Conservation (phyloP, 2,329 filamentous ascomycete genomes). For the Talaromyces sp. region DNA sequence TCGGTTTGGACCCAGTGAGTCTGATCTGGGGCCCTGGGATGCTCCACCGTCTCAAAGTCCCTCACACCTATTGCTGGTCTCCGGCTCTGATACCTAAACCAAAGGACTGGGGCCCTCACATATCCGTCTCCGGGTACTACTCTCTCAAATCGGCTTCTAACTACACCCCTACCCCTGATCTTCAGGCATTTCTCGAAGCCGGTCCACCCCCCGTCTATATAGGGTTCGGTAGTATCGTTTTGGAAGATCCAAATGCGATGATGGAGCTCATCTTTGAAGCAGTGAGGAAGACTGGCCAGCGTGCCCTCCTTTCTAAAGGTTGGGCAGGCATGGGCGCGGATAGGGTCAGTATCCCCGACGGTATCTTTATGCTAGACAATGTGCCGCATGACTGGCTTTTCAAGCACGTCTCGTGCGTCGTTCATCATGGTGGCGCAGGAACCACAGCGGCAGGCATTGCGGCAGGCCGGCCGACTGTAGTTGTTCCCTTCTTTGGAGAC, state of each 20-base stretch:
- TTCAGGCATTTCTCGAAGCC: constrained; percentile 64
- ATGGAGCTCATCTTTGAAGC: constrained; percentile 73
- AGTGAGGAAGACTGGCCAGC: constrained; percentile 62
- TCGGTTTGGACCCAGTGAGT: constrained; percentile 43
- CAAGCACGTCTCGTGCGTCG: constrained; percentile 73
- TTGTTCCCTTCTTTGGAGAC: constrained; percentile 85
- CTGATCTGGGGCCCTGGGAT: constrained; percentile 4
- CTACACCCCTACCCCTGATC: constrained; percentile 64
- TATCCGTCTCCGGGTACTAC: constrained; percentile 49
- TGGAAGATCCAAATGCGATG: constrained; percentile 70
- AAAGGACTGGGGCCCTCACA: constrained; percentile 36
- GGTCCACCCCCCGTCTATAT: constrained; percentile 76
- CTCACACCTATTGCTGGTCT: constrained; percentile 17
- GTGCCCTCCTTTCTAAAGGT: constrained; percentile 79
- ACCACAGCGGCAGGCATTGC: constrained; percentile 71
- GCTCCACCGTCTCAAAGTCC: constrained; percentile 7
- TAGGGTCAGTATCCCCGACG: constrained; percentile 64
- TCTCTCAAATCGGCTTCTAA: constrained; percentile 63
- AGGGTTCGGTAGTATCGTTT: constrained; percentile 78
- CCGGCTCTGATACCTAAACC: constrained; percentile 42
- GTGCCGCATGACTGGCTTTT: constrained; percentile 89
- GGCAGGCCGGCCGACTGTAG: constrained; percentile 73
- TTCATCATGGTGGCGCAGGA: constrained; percentile 60
- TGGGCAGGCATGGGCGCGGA: constrained; percentile 73
- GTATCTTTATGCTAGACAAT: constrained; percentile 80